Conservation (phyloP, 495 filamentous ascomycete species). For the Filosporella fistucella region DNA sequence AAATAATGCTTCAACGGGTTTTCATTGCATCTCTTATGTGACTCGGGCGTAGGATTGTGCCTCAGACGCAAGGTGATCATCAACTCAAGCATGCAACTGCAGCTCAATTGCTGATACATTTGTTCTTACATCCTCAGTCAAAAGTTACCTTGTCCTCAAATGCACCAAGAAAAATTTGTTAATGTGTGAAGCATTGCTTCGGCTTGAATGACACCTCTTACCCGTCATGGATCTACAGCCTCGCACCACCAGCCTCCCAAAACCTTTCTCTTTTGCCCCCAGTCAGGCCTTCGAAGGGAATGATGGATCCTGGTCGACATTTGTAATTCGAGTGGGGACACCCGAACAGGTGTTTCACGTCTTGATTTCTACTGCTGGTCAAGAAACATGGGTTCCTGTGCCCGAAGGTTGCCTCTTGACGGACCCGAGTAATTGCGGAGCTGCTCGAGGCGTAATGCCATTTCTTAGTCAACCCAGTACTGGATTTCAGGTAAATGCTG, state of each 20-base stretch:
- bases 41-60: no score
- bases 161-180: no score
- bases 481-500: slow-evolving; percentile 1
- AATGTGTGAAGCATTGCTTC: no score
- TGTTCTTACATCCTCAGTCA: no score
- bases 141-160: no score
- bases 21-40: no score
- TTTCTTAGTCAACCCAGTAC: slow-evolving; percentile 1
- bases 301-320: slow-evolving; percentile 35
- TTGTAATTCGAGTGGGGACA: slow-evolving; percentile 29
- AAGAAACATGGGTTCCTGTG: slow-evolving; percentile 33
- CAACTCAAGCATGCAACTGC: no score
- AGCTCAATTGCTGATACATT: no score
- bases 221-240: background rate
- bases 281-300: slow-evolving; percentile 25
- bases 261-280: background rate
- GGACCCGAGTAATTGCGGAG: slow-evolving; percentile 19
- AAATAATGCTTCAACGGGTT: no score
- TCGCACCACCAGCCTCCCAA: background rate
- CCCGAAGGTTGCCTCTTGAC: slow-evolving; percentile 4
- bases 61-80: no score
- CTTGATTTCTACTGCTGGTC: slow-evolving; percentile 38
- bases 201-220: no score
- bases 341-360: slow-evolving; percentile 38
- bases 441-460: background rate